These are phyloP conservation scores for Porcisia hertigi DNA, from an alignment of 208 protist genomes.

Conservation along the genomic window DNA sequence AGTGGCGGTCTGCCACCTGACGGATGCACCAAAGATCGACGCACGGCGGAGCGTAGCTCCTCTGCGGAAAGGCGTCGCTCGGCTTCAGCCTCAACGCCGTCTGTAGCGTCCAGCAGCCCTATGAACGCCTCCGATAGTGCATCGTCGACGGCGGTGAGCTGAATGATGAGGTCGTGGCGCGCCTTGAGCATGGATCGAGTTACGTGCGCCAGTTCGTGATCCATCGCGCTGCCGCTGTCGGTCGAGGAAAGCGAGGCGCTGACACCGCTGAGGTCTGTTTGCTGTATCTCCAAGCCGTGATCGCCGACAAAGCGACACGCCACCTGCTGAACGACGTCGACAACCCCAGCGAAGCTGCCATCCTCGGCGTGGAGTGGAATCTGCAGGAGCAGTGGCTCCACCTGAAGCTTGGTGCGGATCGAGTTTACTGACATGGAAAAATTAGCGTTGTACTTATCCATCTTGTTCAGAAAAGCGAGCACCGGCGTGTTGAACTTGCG, in stretches of 20 bases:
- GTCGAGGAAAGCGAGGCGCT: neutral
- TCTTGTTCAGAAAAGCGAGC: constrained; percentile 95
- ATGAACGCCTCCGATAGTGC: constrained; percentile 72
- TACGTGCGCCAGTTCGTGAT: constrained; percentile 48
- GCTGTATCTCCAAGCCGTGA: constrained; percentile 50
- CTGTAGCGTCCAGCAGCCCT: constrained; percentile 56
- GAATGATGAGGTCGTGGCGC: constrained; percentile 57
- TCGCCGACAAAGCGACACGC: constrained; percentile 62
- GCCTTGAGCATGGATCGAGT: constrained; percentile 33
- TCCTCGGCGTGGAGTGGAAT: constrained; percentile 79
- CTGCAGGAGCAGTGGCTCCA: constrained; percentile 90
- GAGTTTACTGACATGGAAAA: constrained; percentile 70
- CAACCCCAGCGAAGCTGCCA: constrained; percentile 76
- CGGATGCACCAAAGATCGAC: constrained; percentile 52
- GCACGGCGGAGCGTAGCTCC: constrained; percentile 61
- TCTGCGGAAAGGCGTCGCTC: constrained; percentile 57
- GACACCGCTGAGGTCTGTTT: constrained; percentile 6
- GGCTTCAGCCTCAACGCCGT: constrained; percentile 71
- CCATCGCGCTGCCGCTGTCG: neutral
- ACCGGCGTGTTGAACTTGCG: constrained; percentile 82
- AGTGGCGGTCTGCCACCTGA: constrained; percentile 29
- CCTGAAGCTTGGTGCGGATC: constrained; percentile 77
- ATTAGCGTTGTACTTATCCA: constrained; percentile 95
- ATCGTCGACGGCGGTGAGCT: constrained; percentile 75
- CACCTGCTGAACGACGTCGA: constrained; percentile 87